These are phyloP conservation scores for Globisporangium canariense DNA, from an alignment of 352 stramenopile species.

Conservation along the genomic window DNA sequence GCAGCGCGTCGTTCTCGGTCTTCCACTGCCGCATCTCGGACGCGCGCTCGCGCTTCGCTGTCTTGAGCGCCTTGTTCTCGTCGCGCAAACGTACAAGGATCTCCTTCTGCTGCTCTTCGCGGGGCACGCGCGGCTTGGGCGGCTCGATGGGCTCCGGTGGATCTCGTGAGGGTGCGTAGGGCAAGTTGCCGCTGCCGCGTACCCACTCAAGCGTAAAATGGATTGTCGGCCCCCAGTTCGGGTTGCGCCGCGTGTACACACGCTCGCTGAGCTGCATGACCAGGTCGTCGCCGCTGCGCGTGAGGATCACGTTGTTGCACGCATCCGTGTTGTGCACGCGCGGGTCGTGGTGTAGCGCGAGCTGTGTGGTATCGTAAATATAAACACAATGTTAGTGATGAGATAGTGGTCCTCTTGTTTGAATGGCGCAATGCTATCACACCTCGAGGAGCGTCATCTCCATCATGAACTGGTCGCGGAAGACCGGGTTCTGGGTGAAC, in stretches of 20 bases:
- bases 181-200: neutral
- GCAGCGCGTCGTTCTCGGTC: conserved; percentile 12
- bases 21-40: conserved; percentile 8
- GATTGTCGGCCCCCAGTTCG: conserved; percentile 7
- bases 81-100: conserved; percentile 2
- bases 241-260: conserved; percentile 14
- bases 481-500: conserved; percentile 5
- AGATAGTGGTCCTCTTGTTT: neutral
- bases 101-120: conserved; percentile 12
- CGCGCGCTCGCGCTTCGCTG: conserved; percentile 4
- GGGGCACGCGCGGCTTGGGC: neutral
- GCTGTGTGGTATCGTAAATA: neutral
- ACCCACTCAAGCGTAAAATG: conserved; percentile 15
- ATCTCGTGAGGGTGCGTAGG: conserved; percentile 5
- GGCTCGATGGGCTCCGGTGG: conserved; percentile 4
- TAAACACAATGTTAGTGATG: neutral
- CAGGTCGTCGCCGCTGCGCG: conserved; percentile 10
- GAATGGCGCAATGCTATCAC: neutral
- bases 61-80: conserved; percentile 13
- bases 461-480: conserved; percentile 12
- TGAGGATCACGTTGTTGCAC: conserved; percentile 14
- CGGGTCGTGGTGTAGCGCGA: conserved; percentile 10
- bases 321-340: conserved; percentile 13
- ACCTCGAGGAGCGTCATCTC: conserved; percentile 16
- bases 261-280: conserved; percentile 12